Conservation (phyloP, 345 rosid genomes). For the Ceriops tagal region DNA sequence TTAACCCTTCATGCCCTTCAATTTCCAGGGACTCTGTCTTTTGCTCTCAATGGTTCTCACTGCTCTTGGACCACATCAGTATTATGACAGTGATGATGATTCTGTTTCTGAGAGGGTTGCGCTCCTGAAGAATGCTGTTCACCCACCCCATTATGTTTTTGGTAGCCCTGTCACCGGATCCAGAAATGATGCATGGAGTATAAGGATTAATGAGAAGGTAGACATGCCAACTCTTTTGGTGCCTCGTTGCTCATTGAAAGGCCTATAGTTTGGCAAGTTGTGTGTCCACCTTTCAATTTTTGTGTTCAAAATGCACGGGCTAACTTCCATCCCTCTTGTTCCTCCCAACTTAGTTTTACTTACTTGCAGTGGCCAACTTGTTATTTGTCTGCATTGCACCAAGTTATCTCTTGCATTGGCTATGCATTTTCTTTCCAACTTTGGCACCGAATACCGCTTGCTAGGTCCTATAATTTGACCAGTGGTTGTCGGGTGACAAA, state of each 20-base stretch:
- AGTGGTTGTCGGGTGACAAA: too few relatives aligned
- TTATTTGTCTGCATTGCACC: background rate
- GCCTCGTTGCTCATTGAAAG: background rate
- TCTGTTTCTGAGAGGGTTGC: slow-evolving; percentile 51
- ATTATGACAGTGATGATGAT: slow-evolving; percentile 80
- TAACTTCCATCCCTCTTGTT: too few relatives aligned
- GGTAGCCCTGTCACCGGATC: slow-evolving; percentile 62
- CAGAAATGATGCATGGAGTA: slow-evolving; percentile 45
- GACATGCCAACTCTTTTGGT: slow-evolving; percentile 3
- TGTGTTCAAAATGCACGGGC: too few relatives aligned
- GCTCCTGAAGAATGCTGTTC: slow-evolving; percentile 53
- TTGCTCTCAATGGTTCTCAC: slow-evolving; percentile 64
- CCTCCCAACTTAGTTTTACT: too few relatives aligned
- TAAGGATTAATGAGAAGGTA: slow-evolving; percentile 59
- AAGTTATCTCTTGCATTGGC: too few relatives aligned
- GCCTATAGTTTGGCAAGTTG: background rate
- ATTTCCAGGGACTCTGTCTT: slow-evolving; percentile 57
- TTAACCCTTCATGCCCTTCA: slow-evolving; percentile 5
- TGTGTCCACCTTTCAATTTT: background rate
- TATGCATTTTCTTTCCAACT: too few relatives aligned
- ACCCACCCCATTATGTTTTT: slow-evolving; percentile 49
- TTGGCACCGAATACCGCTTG: too few relatives aligned
- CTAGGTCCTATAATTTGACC: too few relatives aligned
- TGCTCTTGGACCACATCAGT: slow-evolving; percentile 66
- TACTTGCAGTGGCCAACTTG: background rate